Percentiles rank a stretch among this genome's conserved stretches.
phyloP scores from a whole-genome alignment of 1,284 basidiomycete genomes.

The Ceratobasidium sp. region DNA sequence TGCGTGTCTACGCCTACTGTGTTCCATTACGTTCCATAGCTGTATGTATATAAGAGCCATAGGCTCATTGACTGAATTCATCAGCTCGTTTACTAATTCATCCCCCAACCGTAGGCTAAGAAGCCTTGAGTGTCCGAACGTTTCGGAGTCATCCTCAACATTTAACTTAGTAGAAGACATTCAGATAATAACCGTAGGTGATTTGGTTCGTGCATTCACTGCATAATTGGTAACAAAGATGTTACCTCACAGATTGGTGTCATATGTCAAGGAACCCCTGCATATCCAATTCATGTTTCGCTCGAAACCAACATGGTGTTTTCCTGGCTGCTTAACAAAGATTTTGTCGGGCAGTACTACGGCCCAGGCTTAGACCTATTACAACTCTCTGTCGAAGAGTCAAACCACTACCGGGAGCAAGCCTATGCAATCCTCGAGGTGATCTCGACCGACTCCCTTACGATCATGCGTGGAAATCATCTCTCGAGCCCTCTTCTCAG shows the following conservation, averaged over 20 bases:
- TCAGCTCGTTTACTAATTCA: too few species aligned
- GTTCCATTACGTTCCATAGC: too few species aligned
- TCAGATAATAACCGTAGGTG: constrained; percentile 7
- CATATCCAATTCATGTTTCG: constrained; percentile 10
- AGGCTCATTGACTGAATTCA: too few species aligned
- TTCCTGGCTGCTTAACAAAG: not conserved
- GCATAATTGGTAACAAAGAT: not conserved
- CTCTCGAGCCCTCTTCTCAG: not conserved
- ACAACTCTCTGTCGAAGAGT: not conserved
- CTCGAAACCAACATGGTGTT: constrained; percentile 19
- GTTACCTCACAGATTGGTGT: constrained; percentile 14
- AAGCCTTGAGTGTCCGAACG: too few species aligned
- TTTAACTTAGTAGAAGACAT: constrained; percentile 6
- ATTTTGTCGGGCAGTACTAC: constrained; percentile 31
- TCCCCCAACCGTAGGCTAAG: too few species aligned
- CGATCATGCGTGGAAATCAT: not conserved
- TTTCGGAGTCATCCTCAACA: too few species aligned
- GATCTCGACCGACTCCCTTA: not conserved
- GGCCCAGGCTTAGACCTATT: constrained; percentile 1
- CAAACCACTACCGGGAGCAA: not conserved
- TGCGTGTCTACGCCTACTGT: too few species aligned
- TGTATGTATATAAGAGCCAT: too few species aligned
- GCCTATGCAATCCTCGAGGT: not conserved
- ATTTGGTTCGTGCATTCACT: not conserved
- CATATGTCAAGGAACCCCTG: not conserved